A percentile compares a stretch with the other conserved stretches of the same genome.
Evolutionary conservation across 1,284 basidiomycete species (phyloP).

Genomic region (Fomitiporia mediterranea): DNA sequence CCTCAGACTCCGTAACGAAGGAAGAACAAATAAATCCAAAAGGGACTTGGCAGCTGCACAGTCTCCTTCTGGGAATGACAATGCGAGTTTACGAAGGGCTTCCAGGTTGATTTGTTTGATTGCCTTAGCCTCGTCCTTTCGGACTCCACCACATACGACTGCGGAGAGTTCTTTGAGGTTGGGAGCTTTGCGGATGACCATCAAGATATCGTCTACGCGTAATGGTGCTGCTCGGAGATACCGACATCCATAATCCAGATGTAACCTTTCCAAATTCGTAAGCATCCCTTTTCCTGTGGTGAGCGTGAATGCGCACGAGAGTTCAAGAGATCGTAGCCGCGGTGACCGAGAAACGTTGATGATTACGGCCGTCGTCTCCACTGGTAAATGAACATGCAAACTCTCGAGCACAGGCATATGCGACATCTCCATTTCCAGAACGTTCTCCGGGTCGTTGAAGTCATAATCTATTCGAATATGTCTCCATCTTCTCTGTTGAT

Average conservation of each 20-base stretch:
- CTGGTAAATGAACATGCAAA: not conserved
- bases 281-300: not conserved
- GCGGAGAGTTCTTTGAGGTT: not conserved
- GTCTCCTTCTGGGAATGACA: not conserved
- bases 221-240: not conserved
- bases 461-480: not conserved
- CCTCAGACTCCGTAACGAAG: not conserved
- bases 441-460: not conserved
- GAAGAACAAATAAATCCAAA: not conserved
- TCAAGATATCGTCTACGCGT: not conserved
- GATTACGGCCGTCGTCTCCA: too few relatives aligned
- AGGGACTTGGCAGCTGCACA: not conserved
- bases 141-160: not conserved
- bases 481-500: not conserved
- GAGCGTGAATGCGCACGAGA: not conserved
- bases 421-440: not conserved
- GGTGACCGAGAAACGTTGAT: not conserved
- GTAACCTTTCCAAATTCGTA: not conserved
- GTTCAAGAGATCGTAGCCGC: not conserved
- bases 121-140: not conserved
- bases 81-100: not conserved
- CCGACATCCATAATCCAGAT: not conserved
- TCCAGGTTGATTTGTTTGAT: not conserved
- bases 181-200: not conserved
- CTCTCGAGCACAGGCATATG: not conserved